phyloP scores from a whole-genome alignment of 2,329 filamentous ascomycete genomes.

The Cryphonectria naterciae region DNA sequence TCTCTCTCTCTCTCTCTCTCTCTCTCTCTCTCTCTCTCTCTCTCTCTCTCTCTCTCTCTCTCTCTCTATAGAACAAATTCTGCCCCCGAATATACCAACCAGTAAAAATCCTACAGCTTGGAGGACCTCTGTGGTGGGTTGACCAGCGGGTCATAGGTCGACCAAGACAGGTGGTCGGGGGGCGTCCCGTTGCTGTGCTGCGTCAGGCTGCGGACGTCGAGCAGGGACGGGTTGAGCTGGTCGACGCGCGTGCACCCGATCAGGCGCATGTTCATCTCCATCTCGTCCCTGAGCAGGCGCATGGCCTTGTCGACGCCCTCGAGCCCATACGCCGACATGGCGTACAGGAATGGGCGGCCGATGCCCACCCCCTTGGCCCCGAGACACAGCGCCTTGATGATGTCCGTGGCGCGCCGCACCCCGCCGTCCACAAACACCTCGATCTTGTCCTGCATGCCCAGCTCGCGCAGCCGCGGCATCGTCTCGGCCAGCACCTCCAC shows the following conservation, averaged over 20 bases:
- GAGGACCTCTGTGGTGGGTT: slow-evolving; percentile 56
- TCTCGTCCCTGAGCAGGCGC: slow-evolving; percentile 90
- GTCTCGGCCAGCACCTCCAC: slow-evolving; percentile 93
- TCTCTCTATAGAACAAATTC: no score
- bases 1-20: no score
- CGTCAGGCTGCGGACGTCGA: slow-evolving; percentile 75
- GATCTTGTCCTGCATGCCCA: slow-evolving; percentile 74
- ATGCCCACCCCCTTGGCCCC: slow-evolving; percentile 93
- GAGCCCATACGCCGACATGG: slow-evolving; percentile 90
- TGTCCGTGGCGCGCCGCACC: slow-evolving; percentile 86
- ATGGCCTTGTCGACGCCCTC: slow-evolving; percentile 90
- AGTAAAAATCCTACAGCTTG: slow-evolving; percentile 47
- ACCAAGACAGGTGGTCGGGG: slow-evolving; percentile 50
- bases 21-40: no score
- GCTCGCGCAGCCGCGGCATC: slow-evolving; percentile 80
- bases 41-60: no score
- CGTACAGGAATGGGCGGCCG: slow-evolving; percentile 91
- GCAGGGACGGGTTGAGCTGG: slow-evolving; percentile 77
- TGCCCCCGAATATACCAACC: no score
- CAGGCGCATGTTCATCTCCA: slow-evolving; percentile 98
- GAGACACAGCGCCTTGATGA: slow-evolving; percentile 91
- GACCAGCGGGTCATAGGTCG: slow-evolving; percentile 59
- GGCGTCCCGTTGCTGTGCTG: slow-evolving; percentile 55
- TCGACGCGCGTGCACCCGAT: slow-evolving; percentile 78
- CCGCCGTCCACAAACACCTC: slow-evolving; percentile 94